Evolutionary conservation across 441 rosid genomes (phyloP), one percentile per base, ranked within the genome.

Genomic region (Isatis lusitanica): DNA sequence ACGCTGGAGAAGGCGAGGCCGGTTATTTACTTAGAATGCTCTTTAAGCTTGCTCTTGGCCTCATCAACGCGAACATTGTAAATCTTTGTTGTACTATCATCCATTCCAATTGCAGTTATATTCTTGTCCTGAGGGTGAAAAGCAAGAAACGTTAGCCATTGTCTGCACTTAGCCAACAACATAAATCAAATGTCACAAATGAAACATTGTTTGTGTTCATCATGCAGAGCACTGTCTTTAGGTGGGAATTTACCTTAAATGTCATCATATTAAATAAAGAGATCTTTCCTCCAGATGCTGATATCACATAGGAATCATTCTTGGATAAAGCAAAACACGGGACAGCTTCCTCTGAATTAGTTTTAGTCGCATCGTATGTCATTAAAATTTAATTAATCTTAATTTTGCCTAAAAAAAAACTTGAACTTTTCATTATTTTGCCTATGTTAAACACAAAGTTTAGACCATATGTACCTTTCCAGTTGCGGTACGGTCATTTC

Each of bases 11-110:
- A n/a, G n/a, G n/a, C n/a, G n/a, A n/a, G n/a, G n/a, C n/a, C n/a
- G n/a, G n/a, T n/a, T n/a, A 94, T 90, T 79, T 92, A 84, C 84
- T 92, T 94, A 33, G 97, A 86, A 78, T 94, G 98, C 9, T 97
- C 97, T 85, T 85, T 94, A 67, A 94, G 98, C 82, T 92, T 94
- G 90, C 98, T 91, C 81, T 91, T 90, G 53, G 93, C 97, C 93
- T 91, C 94, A 74, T 91, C 97, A 47, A 91, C 93, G 4, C 97
- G 91, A 55, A 91, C 93, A 50, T 91, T 87, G 64, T 91, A 89
- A 76, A 91, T 91, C 80, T 91, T 93, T 73, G 89, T 89, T 16
- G 94, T 79, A 47, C 93, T 86, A 76, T 91, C 93, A 30, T 91
- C 94, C 97, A 91, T 91, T 48, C 97, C 97, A 50, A 89, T 87